Conservation (phyloP, 192 early-diverging fungal genomes). For the Obelidium mucronatum region DNA sequence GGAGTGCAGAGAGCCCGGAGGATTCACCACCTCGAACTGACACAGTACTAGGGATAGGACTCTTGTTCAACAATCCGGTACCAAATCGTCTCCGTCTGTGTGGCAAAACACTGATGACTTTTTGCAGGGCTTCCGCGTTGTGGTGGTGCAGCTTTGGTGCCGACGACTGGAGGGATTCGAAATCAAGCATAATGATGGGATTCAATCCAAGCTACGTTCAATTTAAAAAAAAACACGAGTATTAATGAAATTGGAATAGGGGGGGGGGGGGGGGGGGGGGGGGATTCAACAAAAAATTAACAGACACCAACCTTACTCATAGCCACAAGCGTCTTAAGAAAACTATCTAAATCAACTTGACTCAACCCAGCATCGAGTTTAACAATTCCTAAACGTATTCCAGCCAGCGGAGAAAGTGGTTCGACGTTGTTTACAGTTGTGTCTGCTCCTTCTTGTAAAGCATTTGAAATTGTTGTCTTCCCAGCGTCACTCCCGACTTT, state of each 20-base stretch:
- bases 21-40: too few relatives aligned
- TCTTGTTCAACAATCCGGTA: too few relatives aligned
- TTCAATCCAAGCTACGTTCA: background rate
- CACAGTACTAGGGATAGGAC: too few relatives aligned
- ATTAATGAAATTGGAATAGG: background rate
- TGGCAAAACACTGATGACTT: background rate
- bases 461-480: too few relatives aligned
- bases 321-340: constrained; percentile 3
- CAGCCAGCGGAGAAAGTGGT: background rate
- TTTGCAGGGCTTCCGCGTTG: background rate
- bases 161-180: background rate
- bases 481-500: too few relatives aligned
- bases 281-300: too few relatives aligned
- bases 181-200: background rate
- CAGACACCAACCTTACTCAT: background rate
- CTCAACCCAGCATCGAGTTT: background rate
- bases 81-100: background rate
- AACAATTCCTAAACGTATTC: background rate
- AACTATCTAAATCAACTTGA: background rate
- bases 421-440: too few relatives aligned
- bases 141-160: background rate
- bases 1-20: too few relatives aligned
- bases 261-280: too few relatives aligned
- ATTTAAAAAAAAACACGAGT: background rate
- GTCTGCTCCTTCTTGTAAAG: too few relatives aligned